Percentiles rank a stretch among this genome's conserved stretches.
Evolutionary conservation across 352 stramenopile species (phyloP).

Genomic region (Globisporangium alternatum): DNA sequence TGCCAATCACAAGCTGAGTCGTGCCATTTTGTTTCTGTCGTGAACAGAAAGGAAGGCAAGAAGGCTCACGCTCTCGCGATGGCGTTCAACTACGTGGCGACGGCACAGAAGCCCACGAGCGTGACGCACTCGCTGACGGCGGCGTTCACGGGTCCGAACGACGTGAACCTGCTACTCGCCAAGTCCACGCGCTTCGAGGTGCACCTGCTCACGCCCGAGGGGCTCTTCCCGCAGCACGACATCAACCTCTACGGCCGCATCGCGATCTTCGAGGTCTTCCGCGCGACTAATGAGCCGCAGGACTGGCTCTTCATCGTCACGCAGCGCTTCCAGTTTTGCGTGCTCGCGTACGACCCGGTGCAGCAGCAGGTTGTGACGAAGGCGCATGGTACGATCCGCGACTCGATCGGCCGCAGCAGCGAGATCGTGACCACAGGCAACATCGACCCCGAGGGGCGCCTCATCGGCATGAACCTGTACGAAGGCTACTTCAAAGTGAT

Average conservation of each 20-base stretch:
- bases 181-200: slow-evolving; percentile 90
- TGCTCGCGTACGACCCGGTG: slow-evolving; percentile 76
- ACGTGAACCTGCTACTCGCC: slow-evolving; percentile 89
- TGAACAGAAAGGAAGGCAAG: slow-evolving; percentile 5
- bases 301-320: slow-evolving; percentile 90
- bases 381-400: slow-evolving; percentile 82
- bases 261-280: slow-evolving; percentile 85
- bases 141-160: slow-evolving; percentile 80
- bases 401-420: slow-evolving; percentile 84
- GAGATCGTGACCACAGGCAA: slow-evolving; percentile 88
- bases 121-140: slow-evolving; percentile 92
- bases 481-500: slow-evolving; percentile 91
- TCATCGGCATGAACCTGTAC: slow-evolving; percentile 92
- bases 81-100: slow-evolving; percentile 92
- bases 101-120: slow-evolving; percentile 91
- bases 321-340: slow-evolving; percentile 89
- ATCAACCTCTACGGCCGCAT: slow-evolving; percentile 87
- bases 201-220: slow-evolving; percentile 83
- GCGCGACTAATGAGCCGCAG: slow-evolving; percentile 60
- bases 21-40: no score
- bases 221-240: slow-evolving; percentile 83
- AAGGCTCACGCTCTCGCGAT: slow-evolving; percentile 24
- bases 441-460: slow-evolving; percentile 78
- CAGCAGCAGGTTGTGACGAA: slow-evolving; percentile 80
- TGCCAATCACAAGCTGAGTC: not conserved